Conservation (phyloP, 306 rosid genomes). For the Cucurbita argyrosperma region DNA sequence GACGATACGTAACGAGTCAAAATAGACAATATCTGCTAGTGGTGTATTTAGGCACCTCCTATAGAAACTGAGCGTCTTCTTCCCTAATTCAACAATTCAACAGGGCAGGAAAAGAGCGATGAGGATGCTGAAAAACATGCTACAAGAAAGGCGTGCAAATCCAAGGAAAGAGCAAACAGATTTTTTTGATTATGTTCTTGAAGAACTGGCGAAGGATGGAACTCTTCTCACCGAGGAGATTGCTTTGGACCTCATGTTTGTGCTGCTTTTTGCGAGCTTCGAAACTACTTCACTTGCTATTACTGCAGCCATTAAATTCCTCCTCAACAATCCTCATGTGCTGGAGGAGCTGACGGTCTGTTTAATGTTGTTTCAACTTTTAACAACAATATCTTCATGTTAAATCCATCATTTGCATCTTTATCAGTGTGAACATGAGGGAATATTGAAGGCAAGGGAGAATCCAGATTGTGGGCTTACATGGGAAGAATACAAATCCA, state of each 20-base stretch:
- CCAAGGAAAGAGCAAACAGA: slow-evolving; percentile 49
- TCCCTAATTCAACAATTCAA: slow-evolving; percentile 1
- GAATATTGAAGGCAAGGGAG: slow-evolving; percentile 48
- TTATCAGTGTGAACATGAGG: slow-evolving; percentile 73
- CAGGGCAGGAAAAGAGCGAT: slow-evolving; percentile 96
- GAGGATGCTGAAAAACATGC: slow-evolving; percentile 62
- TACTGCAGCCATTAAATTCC: slow-evolving; percentile 57
- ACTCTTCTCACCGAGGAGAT: slow-evolving; percentile 69
- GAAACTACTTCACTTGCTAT: slow-evolving; percentile 95
- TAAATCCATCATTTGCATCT: background rate
- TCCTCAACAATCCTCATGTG: slow-evolving; percentile 60
- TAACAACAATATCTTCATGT: background rate
- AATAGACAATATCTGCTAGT: no score
- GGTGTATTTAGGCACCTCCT: no score
- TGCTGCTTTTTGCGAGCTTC: slow-evolving; percentile 90
- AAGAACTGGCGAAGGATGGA: slow-evolving; percentile 74
- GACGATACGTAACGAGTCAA: no score
- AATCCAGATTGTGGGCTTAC: slow-evolving; percentile 51
- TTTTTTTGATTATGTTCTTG: slow-evolving; percentile 67
- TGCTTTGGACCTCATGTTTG: slow-evolving; percentile 93
- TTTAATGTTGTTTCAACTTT: background rate
- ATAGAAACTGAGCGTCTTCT: no score
- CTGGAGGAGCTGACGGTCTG: slow-evolving; percentile 54
- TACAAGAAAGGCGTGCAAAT: slow-evolving; percentile 57
- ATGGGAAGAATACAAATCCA: slow-evolving; percentile 96